phyloP scores from a whole-genome alignment of 441 rosid species.

The Adansonia gregorii region DNA sequence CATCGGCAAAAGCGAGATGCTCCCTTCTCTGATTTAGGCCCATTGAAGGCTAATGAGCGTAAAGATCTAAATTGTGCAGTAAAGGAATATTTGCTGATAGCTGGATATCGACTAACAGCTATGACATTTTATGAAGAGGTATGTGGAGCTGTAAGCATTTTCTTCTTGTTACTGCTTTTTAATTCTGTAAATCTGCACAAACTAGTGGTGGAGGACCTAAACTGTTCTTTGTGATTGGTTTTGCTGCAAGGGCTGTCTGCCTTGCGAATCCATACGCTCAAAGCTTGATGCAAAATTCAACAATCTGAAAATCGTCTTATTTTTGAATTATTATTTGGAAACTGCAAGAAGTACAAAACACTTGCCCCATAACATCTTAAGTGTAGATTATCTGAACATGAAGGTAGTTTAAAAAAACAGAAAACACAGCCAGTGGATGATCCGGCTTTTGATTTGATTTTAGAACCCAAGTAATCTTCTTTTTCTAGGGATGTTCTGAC shows the following conservation, averaged over 20 bases:
- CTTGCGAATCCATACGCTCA: neutral
- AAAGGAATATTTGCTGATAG: conserved; percentile 89
- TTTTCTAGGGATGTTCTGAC: conserved; percentile 5
- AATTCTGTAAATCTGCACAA: conserved; percentile 15
- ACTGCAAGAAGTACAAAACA: conserved; percentile 1
- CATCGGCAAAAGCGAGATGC: conserved; percentile 58
- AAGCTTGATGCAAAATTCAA: neutral
- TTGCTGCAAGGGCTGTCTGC: conserved; percentile 2
- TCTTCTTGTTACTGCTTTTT: neutral
- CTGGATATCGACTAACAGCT: conserved; percentile 94
- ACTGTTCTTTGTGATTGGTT: conserved; percentile 14
- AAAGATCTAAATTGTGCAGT: conserved; percentile 89
- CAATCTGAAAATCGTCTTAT: neutral
- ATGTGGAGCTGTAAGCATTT: conserved; percentile 26
- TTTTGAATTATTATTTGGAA: conserved; percentile 17
- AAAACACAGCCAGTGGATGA: neutral
- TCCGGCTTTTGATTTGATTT: neutral
- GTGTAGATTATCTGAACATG: neutral
- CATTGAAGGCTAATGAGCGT: conserved; percentile 81
- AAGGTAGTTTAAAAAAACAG: conserved; percentile 17
- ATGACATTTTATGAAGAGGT: conserved; percentile 99
- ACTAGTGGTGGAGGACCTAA: neutral
- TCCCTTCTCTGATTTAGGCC: conserved; percentile 76
- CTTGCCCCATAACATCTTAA: conserved; percentile 14
- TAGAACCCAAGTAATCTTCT: conserved; percentile 6